Evolutionary conservation across 768 basidiomycete species (phyloP), one percentile per base, ranked within the genome.

Genomic region (Phanerochaete sordida): DNA sequence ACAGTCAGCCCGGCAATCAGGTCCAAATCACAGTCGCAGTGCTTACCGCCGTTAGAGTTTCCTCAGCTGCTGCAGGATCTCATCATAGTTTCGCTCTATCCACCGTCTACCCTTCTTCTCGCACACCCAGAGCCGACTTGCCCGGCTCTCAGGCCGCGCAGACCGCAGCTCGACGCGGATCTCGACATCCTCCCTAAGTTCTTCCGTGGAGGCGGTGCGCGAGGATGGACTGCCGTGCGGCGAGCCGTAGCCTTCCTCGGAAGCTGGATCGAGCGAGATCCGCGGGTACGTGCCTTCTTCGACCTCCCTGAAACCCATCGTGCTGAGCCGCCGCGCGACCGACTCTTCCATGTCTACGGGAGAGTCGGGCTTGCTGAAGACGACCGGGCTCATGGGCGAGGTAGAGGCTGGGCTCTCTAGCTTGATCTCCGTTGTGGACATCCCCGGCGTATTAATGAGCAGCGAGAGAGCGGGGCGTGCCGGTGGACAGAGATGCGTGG

Each of bases 101-200:
- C 53, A 59, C 49, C 62, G 57, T 54, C 52, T 59, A 9, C 62
- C 62, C 58, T 59, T 63, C 62, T 59, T 63, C 58, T 63, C 62
- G 12, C 52, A 43, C 12, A 63, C 48, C 62, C 62, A 63, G 1
- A 58, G 23, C 23, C 62, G 57, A 28, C 62, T 63, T 7, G 31
- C 31, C 1, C 60, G 60, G 24, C 12, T 3, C 31, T 39, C 57
- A n/a, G 57, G 31, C 31, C 9, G 26, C 7, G 45, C 48, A 33
- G 58, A 50, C 19, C 56, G 33, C 11, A 61, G 60, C 55, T 61
- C 54, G 31, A 61, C 47, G 23, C 53, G 54, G 24, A 61, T 61
- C 54, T 56, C 44, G 45, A 37, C 27, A 31, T 56, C 27, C 35
- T 49, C 57, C 9, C 23, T 23, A 7, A 35, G 37, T 24, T 54